Percentiles rank a stretch among this genome's conserved stretches.
These are phyloP conservation scores for Hericium rajendrae DNA, from an alignment of 768 basidiomycete species.

Conservation along the genomic window DNA sequence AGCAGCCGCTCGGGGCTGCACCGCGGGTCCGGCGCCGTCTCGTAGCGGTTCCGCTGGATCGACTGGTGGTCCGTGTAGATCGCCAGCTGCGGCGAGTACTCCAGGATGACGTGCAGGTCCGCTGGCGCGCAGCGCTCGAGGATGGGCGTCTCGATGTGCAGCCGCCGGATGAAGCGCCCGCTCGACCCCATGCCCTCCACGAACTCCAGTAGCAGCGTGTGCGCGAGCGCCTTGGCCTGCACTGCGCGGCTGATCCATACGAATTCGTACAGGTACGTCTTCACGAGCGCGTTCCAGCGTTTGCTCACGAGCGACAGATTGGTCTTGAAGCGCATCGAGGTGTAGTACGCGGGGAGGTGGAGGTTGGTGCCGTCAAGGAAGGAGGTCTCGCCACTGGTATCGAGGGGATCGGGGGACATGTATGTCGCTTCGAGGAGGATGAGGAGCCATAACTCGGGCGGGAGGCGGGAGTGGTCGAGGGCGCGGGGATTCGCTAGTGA, in stretches of 20 bases:
- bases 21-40: constrained; percentile 33
- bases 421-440: constrained; percentile 51
- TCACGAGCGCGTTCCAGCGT: constrained; percentile 43
- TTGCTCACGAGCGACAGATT: constrained; percentile 44
- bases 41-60: constrained; percentile 44
- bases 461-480: constrained; percentile 25
- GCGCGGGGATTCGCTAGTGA: background rate
- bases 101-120: constrained; percentile 60
- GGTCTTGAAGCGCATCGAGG: constrained; percentile 39
- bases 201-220: constrained; percentile 33
- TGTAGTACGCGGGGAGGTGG: constrained; percentile 36
- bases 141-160: constrained; percentile 63
- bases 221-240: constrained; percentile 39
- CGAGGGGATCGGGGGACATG: constrained; percentile 34
- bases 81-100: constrained; percentile 48
- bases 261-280: constrained; percentile 54
- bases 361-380: constrained; percentile 40
- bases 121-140: constrained; percentile 57
- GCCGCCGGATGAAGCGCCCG: constrained; percentile 46
- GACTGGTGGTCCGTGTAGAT: constrained; percentile 58
- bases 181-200: constrained; percentile 22
- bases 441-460: constrained; percentile 57
- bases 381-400: constrained; percentile 41
- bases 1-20: constrained; percentile 51
- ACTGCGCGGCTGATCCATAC: constrained; percentile 55